phyloP scores from a whole-genome alignment of 257 asterid genomes.

The Fraxinus pennsylvanica region DNA sequence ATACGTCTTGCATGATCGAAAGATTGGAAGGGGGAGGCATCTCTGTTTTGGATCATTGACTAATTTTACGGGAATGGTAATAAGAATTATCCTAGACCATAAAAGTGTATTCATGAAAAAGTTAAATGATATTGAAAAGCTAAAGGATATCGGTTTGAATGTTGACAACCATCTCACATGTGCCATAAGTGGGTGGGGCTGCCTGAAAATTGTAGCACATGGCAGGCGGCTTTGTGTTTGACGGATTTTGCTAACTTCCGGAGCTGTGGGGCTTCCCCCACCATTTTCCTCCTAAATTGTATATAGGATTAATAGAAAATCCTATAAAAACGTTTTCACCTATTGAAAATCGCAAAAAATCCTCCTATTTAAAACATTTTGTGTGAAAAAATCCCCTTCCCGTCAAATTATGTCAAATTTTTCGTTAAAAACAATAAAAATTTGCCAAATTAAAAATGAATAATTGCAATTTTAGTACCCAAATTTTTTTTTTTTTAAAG shows the following conservation, averaged over 20 bases:
- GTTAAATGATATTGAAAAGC: slow-evolving; percentile 18
- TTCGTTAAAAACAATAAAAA: too few relatives aligned
- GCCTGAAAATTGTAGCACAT: slow-evolving; percentile 24
- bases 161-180: slow-evolving; percentile 36
- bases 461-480: too few relatives aligned
- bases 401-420: too few relatives aligned
- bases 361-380: too few relatives aligned
- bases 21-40: neutral
- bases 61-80: neutral
- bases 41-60: neutral
- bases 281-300: neutral
- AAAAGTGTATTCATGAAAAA: slow-evolving; percentile 16
- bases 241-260: slow-evolving; percentile 30
- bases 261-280: slow-evolving; percentile 16
- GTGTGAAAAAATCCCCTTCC: too few relatives aligned
- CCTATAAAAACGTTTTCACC: too few relatives aligned
- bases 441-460: too few relatives aligned
- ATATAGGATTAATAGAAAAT: too few relatives aligned
- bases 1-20: neutral
- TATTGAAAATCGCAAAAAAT: too few relatives aligned
- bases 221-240: slow-evolving; percentile 38
- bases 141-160: slow-evolving; percentile 23
- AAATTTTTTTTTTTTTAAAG: too few relatives aligned
- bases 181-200: slow-evolving; percentile 41
- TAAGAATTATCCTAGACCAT: neutral